A percentile compares a stretch with the other conserved stretches of the same genome.
These are phyloP conservation scores for Pyrenopolyporus hunteri DNA, from an alignment of 495 filamentous ascomycete species.

Conservation along the genomic window DNA sequence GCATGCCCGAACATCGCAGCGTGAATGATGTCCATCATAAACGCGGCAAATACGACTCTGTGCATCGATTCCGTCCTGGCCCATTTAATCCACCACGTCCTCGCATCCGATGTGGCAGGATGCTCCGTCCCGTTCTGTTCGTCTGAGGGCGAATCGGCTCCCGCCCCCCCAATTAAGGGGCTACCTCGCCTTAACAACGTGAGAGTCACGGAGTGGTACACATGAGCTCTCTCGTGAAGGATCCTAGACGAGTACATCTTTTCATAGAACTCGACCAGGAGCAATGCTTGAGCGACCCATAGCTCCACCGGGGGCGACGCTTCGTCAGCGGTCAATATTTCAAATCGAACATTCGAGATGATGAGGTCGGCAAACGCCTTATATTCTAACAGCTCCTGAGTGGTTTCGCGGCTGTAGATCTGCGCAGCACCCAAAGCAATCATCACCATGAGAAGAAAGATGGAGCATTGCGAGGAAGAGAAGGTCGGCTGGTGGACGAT, in stretches of 20 bases:
- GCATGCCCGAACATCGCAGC: slow-evolving; percentile 98
- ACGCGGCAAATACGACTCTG: slow-evolving; percentile 91
- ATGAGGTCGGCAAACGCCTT: slow-evolving; percentile 82
- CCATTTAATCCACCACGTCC: slow-evolving; percentile 95
- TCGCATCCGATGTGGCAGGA: slow-evolving; percentile 58
- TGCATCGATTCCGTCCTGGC: slow-evolving; percentile 92
- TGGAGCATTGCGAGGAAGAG: slow-evolving; percentile 77
- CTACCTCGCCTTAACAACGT: slow-evolving; percentile 91
- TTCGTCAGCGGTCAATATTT: slow-evolving; percentile 84
- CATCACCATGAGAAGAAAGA: slow-evolving; percentile 82
- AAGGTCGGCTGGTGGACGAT: slow-evolving; percentile 95
- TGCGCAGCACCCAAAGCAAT: slow-evolving; percentile 92
- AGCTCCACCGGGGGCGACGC: slow-evolving; percentile 88
- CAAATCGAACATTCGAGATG: slow-evolving; percentile 82
- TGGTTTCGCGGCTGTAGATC: slow-evolving; percentile 75
- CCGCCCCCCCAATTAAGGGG: slow-evolving; percentile 87
- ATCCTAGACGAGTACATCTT: slow-evolving; percentile 92
- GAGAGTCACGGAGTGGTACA: slow-evolving; percentile 93
- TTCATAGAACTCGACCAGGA: slow-evolving; percentile 92
- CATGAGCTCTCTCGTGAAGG: slow-evolving; percentile 92
- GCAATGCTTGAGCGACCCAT: slow-evolving; percentile 91
- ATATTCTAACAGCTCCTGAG: slow-evolving; percentile 69
- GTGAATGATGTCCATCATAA: slow-evolving; percentile 92
- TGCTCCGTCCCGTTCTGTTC: slow-evolving; percentile 62
- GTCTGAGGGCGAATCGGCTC: slow-evolving; percentile 84